These are phyloP conservation scores for Kalmanozyma brasiliensis DNA, from an alignment of 1,284 basidiomycete genomes.

Conservation along the genomic window DNA sequence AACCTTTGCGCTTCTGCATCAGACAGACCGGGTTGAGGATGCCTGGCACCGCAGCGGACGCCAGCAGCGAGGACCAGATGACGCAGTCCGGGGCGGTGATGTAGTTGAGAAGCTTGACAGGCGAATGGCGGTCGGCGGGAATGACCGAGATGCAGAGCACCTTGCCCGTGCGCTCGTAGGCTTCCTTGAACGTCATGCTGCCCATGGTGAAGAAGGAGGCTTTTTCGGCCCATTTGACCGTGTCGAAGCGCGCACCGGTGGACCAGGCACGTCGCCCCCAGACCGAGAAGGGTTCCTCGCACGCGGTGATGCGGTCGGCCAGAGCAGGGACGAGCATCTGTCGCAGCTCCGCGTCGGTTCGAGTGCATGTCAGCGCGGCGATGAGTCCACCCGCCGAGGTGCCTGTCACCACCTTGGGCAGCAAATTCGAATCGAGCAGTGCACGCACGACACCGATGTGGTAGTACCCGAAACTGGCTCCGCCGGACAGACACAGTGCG, in stretches of 20 bases:
- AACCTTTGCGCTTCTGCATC: conserved; percentile 84
- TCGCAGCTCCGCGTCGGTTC: conserved; percentile 88
- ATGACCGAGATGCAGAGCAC: conserved; percentile 93
- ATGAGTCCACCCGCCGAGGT: conserved; percentile 89
- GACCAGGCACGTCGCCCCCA: conserved; percentile 85
- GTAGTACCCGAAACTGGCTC: conserved; percentile 88
- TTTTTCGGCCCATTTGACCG: conserved; percentile 82
- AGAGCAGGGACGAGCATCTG: conserved; percentile 70
- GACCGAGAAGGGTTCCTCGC: conserved; percentile 75
- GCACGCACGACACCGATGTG: conserved; percentile 92
- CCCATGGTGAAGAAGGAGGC: conserved; percentile 89
- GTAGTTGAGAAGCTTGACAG: conserved; percentile 94
- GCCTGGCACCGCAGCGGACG: conserved; percentile 65
- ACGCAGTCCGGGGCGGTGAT: conserved; percentile 89
- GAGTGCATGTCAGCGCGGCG: conserved; percentile 79
- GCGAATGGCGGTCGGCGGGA: conserved; percentile 87
- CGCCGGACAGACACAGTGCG: conserved; percentile 92
- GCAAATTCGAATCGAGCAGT: conserved; percentile 83
- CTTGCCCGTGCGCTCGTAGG: conserved; percentile 88
- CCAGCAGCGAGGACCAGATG: conserved; percentile 71
- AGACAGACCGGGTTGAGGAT: conserved; percentile 76
- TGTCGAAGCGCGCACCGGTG: conserved; percentile 94
- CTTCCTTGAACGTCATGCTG: conserved; percentile 94
- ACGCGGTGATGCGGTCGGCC: conserved; percentile 88
- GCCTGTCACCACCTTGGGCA: conserved; percentile 88